Conservation (phyloP, 768 basidiomycete genomes). For the Kwoniella heveanensis region DNA sequence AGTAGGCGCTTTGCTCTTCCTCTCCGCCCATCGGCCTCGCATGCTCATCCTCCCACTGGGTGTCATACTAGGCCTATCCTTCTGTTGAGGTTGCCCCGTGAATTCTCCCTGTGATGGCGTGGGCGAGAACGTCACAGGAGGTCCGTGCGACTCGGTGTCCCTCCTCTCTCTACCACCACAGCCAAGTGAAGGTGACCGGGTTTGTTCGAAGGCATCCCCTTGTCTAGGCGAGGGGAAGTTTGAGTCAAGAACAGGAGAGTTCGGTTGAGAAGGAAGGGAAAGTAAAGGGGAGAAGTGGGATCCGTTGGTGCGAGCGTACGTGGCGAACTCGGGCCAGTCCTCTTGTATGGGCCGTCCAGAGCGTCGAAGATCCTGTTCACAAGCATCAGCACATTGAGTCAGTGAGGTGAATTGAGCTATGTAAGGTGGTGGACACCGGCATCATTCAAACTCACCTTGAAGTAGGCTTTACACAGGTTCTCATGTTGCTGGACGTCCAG, state of each 20-base stretch:
- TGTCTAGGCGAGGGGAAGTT: not conserved
- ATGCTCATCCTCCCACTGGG: slow-evolving; percentile 19
- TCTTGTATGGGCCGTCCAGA: slow-evolving; percentile 89
- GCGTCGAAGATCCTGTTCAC: slow-evolving; percentile 77
- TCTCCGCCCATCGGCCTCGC: slow-evolving; percentile 18
- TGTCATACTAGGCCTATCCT: slow-evolving; percentile 22
- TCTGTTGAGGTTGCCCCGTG: slow-evolving; percentile 10
- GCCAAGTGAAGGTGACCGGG: slow-evolving; percentile 4
- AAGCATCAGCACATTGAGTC: not conserved
- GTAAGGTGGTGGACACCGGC: no score
- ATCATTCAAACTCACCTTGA: slow-evolving; percentile 63
- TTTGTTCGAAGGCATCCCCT: slow-evolving; percentile 5
- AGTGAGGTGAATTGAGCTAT: no score
- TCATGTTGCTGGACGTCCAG: slow-evolving; percentile 99
- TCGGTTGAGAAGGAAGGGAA: slow-evolving; percentile 56
- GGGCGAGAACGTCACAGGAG: slow-evolving; percentile 22
- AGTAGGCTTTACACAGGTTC: slow-evolving; percentile 96
- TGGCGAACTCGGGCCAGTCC: slow-evolving; percentile 99
- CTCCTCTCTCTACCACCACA: slow-evolving; percentile 31
- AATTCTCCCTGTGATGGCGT: slow-evolving; percentile 3
- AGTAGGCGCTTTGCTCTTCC: slow-evolving; percentile 67
- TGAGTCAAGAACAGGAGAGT: not conserved
- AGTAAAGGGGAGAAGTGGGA: slow-evolving; percentile 91
- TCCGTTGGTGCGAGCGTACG: slow-evolving; percentile 85
- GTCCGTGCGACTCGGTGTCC: slow-evolving; percentile 51